These are phyloP conservation scores for Suillus spraguei DNA, from an alignment of 768 basidiomycete species.

Conservation along the genomic window DNA sequence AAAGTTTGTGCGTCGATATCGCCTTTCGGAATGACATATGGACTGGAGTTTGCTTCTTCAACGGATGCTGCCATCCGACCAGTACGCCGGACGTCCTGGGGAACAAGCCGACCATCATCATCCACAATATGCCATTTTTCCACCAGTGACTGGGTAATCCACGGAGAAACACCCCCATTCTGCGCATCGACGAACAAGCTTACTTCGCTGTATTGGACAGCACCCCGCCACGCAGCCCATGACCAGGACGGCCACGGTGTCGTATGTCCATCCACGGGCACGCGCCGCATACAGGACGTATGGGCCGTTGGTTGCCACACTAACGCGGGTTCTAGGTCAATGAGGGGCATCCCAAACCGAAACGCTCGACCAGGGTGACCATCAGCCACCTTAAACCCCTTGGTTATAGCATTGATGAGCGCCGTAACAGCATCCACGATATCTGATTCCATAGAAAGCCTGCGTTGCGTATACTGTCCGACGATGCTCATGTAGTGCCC, in stretches of 20 bases:
- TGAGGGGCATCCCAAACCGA: constrained; percentile 1
- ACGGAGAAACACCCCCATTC: background rate
- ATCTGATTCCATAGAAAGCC: background rate
- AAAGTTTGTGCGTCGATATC: background rate
- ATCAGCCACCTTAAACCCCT: background rate
- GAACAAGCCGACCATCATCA: constrained; percentile 14
- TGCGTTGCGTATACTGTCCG: background rate
- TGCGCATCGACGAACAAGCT: background rate
- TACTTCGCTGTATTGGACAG: constrained; percentile 10
- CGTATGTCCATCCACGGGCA: background rate
- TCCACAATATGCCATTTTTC: constrained; percentile 21
- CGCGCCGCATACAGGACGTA: constrained; percentile 15
- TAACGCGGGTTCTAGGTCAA: constrained; percentile 18
- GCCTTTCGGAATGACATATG: constrained; percentile 13
- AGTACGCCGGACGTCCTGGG: constrained; percentile 13
- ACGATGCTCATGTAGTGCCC: background rate
- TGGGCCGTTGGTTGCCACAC: constrained; percentile 26
- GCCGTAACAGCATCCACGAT: background rate
- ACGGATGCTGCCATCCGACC: background rate
- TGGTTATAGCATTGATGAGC: background rate
- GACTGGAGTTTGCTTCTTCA: background rate
- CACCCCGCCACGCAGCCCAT: constrained; percentile 29
- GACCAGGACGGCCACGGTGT: constrained; percentile 28
- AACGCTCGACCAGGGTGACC: background rate
- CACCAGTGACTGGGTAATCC: constrained; percentile 21